Evolutionary conservation across 257 asterid genomes (phyloP).

Genomic region (Leonotis leonurus): DNA sequence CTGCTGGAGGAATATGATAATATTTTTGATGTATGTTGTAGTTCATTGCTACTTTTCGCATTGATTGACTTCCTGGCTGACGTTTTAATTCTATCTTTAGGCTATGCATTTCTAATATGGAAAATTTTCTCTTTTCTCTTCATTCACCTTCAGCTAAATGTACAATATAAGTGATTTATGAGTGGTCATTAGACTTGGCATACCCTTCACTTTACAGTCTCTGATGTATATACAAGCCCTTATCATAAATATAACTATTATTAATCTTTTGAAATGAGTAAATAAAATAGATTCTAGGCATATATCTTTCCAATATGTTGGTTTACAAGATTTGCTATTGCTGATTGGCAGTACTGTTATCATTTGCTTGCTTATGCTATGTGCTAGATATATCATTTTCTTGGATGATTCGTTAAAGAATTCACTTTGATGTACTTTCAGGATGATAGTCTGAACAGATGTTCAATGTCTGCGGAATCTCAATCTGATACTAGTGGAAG

Average conservation of each 20-base stretch:
- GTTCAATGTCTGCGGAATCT: slow-evolving; percentile 83
- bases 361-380: slow-evolving; percentile 8
- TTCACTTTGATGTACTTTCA: slow-evolving; percentile 28
- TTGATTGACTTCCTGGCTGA: slow-evolving; percentile 6
- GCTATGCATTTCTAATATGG: neutral
- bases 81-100: neutral
- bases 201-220: neutral
- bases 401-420: slow-evolving; percentile 9
- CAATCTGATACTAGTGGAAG: slow-evolving; percentile 64
- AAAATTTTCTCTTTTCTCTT: neutral
- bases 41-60: slow-evolving; percentile 7
- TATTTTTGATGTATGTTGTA: slow-evolving; percentile 61
- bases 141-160: neutral
- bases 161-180: neutral
- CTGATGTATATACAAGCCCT: neutral
- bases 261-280: neutral
- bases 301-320: slow-evolving; percentile 1
- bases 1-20: slow-evolving; percentile 82
- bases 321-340: slow-evolving; percentile 7
- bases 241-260: neutral
- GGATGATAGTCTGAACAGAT: slow-evolving; percentile 66
- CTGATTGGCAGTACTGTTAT: neutral
- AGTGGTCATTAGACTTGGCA: slow-evolving; percentile 8
- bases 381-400: neutral
- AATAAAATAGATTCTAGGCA: neutral